These are phyloP conservation scores for Gossypium mustelinum DNA, from an alignment of 345 rosid genomes.

Conservation along the genomic window DNA sequence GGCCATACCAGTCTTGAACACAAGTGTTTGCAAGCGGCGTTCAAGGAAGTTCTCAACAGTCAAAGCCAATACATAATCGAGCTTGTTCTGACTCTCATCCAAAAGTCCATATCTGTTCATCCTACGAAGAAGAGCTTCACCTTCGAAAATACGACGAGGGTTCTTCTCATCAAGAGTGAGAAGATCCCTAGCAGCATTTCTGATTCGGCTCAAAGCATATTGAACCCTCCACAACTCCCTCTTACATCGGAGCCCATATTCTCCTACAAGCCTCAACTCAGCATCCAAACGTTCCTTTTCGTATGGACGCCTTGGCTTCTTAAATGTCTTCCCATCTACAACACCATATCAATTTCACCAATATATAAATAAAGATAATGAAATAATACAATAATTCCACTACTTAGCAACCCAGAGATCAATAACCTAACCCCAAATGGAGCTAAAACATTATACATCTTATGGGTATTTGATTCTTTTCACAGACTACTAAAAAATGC, in stretches of 20 bases:
- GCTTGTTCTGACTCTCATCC: conserved; percentile 60
- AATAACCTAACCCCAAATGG: not conserved
- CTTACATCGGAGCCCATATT: conserved; percentile 55
- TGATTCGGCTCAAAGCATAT: conserved; percentile 49
- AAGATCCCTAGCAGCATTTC: conserved; percentile 59
- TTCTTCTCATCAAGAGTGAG: conserved; percentile 61
- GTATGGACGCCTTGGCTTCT: conserved; percentile 45
- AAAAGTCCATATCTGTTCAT: conserved; percentile 40
- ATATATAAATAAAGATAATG: not conserved
- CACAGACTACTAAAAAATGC: not conserved
- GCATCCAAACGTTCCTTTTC: conserved; percentile 59
- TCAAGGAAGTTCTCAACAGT: conserved; percentile 51
- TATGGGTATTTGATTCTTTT: not conserved
- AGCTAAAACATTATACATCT: not conserved
- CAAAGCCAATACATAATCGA: conserved; percentile 56
- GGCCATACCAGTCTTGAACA: conserved; percentile 31
- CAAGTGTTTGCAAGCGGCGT: conserved; percentile 41
- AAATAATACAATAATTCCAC: not conserved
- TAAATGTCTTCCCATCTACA: conserved; percentile 42
- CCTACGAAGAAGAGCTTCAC: conserved; percentile 58
- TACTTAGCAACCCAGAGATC: not conserved
- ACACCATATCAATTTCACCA: not conserved
- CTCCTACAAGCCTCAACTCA: conserved; percentile 60
- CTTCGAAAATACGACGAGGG: conserved; percentile 52
- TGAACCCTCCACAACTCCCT: conserved; percentile 67